Evolutionary conservation across 2,329 filamentous ascomycete species (phyloP), one percentile per base, ranked within the genome.

Genomic region (Colletotrichum echinochloae): DNA sequence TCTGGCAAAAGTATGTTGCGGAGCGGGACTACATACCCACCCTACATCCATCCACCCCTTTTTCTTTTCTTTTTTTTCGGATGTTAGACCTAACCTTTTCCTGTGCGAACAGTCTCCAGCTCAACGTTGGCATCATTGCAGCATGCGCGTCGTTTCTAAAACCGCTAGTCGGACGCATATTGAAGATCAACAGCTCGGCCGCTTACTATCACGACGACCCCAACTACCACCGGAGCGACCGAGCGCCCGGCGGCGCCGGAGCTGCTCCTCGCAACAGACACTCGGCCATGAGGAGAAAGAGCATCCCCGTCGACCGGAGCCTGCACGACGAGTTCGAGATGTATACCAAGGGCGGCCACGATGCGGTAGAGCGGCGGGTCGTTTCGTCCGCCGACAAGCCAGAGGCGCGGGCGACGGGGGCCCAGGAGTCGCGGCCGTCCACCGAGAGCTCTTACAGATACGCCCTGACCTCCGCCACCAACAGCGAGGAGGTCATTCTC

Each of bases 101-200:
- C 16, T 6, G 61, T 61, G 30, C 18, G 14, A 73, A 71, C 28
- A 84, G 81, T 23, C 76, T 83, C 55, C 81, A 84, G 73, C 75
- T 82, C 65, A 80, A 80, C 60, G 73, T 82, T 9, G 80, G 80
- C 12, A 81, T 83, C 46, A 76, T 81, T 26, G 81, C 81, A 4
- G 79, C 78, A 28, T 82, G 80, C 44, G 77, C 82, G 9, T 81
- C 82, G 11, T 78, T 79, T 6, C 76, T 83, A 37, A 81, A 80
- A 39, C 80, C 81, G 1, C 74, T 82, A 5, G 75, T 81, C 44
- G 70, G 72, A 59, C 73, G 75, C n/a, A 60, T 72, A 52, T 75
- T 81, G 30, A 74, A 75, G 46, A 69, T 76, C 54, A 73, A 73
- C 52, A 73, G 60, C 65, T 65, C 73, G 8, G 62, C 62, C 6